These are phyloP conservation scores for Pyrus betulifolia DNA, from an alignment of 306 rosid genomes.

Conservation along the genomic window DNA sequence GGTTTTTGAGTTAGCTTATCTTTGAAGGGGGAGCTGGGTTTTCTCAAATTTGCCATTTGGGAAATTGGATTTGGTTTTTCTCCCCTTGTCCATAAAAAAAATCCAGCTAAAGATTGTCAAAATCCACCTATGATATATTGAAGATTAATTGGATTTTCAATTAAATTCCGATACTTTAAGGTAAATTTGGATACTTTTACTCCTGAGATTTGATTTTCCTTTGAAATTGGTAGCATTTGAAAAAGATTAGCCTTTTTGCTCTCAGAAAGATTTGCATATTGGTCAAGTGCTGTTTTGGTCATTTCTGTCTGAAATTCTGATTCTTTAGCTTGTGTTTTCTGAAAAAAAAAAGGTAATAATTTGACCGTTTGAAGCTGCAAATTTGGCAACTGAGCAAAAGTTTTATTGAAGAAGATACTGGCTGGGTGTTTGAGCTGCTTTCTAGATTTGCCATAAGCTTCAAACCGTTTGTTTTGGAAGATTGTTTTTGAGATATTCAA, in stretches of 20 bases:
- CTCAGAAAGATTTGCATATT: not conserved
- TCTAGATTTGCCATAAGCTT: not conserved
- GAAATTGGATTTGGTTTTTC: not conserved
- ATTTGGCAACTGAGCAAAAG: slow-evolving; percentile 4
- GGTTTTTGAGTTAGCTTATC: not conserved
- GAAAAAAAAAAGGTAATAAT: not conserved
- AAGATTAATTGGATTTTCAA: not conserved
- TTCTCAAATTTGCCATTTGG: not conserved
- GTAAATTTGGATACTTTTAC: not conserved
- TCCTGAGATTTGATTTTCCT: slow-evolving; percentile 12
- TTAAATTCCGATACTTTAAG: not conserved
- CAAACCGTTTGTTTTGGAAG: slow-evolving; percentile 8
- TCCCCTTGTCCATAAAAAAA: not conserved
- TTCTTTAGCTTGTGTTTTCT: not conserved
- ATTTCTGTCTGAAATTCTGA: not conserved
- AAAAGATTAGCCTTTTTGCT: not conserved
- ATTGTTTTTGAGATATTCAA: not conserved
- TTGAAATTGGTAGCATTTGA: not conserved
- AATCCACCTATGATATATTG: not conserved
- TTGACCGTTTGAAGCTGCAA: slow-evolving; percentile 7
- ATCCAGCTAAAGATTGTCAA: not conserved
- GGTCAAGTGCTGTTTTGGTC: not conserved
- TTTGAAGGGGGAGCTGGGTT: not conserved
- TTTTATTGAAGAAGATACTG: not conserved
- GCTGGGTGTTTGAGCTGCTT: not conserved